A percentile compares a stretch with the other conserved stretches of the same genome.
Conservation (phyloP, 257 asterid genomes). For the Mitragyna speciosa region DNA sequence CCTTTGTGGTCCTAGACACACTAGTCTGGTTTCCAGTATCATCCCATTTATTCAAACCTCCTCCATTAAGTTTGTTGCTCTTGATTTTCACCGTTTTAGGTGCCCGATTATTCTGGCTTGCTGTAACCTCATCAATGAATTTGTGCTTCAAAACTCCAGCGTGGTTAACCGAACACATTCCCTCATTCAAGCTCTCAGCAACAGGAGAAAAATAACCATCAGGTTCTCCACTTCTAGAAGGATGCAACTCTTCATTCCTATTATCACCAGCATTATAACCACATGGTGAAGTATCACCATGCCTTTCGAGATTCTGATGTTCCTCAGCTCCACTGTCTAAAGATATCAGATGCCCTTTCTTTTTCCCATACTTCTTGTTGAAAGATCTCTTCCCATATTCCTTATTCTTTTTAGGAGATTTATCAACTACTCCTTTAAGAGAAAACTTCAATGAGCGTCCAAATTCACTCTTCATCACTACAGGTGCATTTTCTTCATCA, state of each 20-base stretch:
- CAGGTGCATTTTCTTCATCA: constrained; percentile 75
- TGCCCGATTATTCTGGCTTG: constrained; percentile 42
- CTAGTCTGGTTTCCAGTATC: constrained; percentile 47
- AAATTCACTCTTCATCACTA: constrained; percentile 47
- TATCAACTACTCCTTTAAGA: constrained; percentile 71
- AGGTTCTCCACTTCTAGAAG: constrained; percentile 42
- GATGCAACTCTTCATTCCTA: constrained; percentile 39
- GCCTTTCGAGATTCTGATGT: constrained; percentile 39
- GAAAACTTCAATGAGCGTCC: constrained; percentile 80
- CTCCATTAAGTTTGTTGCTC: constrained; percentile 48
- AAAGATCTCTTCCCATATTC: constrained; percentile 67
- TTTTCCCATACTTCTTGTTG: constrained; percentile 63
- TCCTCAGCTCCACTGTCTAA: constrained; percentile 35
- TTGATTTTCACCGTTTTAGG: constrained; percentile 67
- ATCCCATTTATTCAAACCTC: constrained; percentile 38
- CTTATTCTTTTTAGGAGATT: constrained; percentile 73
- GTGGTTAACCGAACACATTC: constrained; percentile 41
- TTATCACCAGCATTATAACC: constrained; percentile 37
- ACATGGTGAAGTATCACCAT: constrained; percentile 31
- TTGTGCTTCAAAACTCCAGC: constrained; percentile 50
- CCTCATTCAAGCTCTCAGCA: constrained; percentile 57
- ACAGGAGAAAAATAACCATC: constrained; percentile 46
- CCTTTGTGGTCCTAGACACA: constrained; percentile 50
- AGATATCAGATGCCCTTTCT: constrained; percentile 48
- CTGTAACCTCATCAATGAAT: constrained; percentile 51